phyloP scores from a whole-genome alignment of 1,139 yeast genomes.

The Zygosaccharomyces sapae region DNA sequence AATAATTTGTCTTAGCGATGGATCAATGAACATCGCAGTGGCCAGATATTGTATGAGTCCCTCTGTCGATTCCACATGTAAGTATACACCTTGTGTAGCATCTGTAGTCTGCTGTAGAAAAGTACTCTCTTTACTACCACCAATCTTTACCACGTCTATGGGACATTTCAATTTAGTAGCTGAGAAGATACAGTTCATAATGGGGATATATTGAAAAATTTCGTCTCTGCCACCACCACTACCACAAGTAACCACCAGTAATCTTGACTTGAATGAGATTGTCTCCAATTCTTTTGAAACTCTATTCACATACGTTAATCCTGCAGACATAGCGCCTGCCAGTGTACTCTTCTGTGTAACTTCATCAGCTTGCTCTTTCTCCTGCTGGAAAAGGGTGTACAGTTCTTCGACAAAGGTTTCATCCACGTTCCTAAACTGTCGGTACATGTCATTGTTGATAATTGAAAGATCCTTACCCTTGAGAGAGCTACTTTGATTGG shows the following conservation, averaged over 20 bases:
- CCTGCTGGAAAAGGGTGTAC: conserved; percentile 43
- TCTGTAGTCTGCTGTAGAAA: conserved; percentile 95
- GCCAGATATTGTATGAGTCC: conserved; percentile 74
- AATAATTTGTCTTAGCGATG: conserved; percentile 67
- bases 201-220: conserved; percentile 79
- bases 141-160: conserved; percentile 84
- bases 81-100: conserved; percentile 87
- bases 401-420: conserved; percentile 67
- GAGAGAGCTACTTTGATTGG: conserved; percentile 13
- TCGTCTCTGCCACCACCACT: conserved; percentile 70
- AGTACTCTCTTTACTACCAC: conserved; percentile 57
- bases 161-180: conserved; percentile 91
- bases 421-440: conserved; percentile 81
- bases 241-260: conserved; percentile 53
- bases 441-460: conserved; percentile 60
- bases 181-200: conserved; percentile 94
- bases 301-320: conserved; percentile 73
- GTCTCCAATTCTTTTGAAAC: conserved; percentile 47
- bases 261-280: conserved; percentile 60
- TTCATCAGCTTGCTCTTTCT: conserved; percentile 23
- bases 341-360: conserved; percentile 45
- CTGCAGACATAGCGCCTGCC: conserved; percentile 69
- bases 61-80: conserved; percentile 65
- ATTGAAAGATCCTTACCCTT: conserved; percentile 27
- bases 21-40: conserved; percentile 60